These are phyloP conservation scores for Rhodotorula diobovata DNA, from an alignment of 768 basidiomycete genomes.

Conservation along the genomic window DNA sequence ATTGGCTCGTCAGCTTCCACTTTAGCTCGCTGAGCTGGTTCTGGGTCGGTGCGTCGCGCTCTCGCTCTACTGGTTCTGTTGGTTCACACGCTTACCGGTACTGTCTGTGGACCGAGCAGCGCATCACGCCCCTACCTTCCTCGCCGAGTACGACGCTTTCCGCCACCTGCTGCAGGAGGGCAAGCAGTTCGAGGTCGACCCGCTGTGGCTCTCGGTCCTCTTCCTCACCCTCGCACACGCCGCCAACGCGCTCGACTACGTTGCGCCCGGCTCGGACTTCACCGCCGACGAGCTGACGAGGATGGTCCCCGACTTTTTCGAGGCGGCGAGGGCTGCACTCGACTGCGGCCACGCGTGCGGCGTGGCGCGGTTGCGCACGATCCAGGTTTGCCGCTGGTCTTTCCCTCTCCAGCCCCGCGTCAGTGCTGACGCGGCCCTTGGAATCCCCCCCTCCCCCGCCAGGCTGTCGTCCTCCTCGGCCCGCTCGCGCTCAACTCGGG, in stretches of 20 bases:
- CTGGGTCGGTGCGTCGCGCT: constrained; percentile 5
- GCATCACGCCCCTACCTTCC: constrained; percentile 24
- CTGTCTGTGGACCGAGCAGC: not conserved
- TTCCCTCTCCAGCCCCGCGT: no score
- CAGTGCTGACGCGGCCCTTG: no score
- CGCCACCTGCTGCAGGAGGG: constrained; percentile 8
- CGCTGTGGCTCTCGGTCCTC: constrained; percentile 17
- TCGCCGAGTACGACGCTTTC: constrained; percentile 29
- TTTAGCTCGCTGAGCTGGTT: constrained; percentile 11
- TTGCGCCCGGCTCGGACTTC: constrained; percentile 8
- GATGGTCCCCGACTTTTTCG: constrained; percentile 5
- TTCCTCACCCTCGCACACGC: constrained; percentile 24
- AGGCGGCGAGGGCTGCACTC: constrained; percentile 19
- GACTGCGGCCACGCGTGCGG: constrained; percentile 22
- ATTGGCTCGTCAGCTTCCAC: constrained; percentile 16
- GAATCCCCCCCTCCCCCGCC: no score
- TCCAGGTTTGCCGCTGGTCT: not conserved
- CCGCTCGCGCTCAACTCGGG: constrained; percentile 28
- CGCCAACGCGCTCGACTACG: constrained; percentile 18
- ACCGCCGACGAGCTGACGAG: constrained; percentile 5
- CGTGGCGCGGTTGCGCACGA: constrained; percentile 10
- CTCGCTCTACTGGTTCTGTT: not conserved
- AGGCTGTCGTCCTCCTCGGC: constrained; percentile 15
- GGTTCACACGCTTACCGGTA: not conserved
- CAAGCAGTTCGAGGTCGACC: constrained; percentile 23